phyloP scores from a whole-genome alignment of 768 basidiomycete species.

The Leccinum subgranulosum region DNA sequence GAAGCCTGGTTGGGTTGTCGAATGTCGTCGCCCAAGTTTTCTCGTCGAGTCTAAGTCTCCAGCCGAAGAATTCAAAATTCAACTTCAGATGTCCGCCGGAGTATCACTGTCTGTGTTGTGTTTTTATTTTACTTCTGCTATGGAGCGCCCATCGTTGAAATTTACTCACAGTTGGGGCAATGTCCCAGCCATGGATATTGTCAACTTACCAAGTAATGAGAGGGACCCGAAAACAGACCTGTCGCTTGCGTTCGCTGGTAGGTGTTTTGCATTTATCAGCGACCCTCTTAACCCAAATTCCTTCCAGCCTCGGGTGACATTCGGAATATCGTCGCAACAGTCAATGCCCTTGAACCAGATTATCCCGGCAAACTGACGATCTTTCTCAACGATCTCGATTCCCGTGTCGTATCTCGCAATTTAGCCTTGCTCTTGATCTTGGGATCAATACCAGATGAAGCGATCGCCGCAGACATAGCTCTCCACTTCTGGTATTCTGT shows the following conservation, averaged over 20 bases:
- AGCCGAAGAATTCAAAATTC: slow-evolving; percentile 1
- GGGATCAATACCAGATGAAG: slow-evolving; percentile 32
- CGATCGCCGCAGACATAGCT: slow-evolving; percentile 39
- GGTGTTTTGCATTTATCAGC: background rate
- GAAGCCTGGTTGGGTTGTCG: slow-evolving; percentile 21
- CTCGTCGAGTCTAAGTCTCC: slow-evolving; percentile 5
- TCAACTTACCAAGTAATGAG: slow-evolving; percentile 27
- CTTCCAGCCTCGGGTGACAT: slow-evolving; percentile 47
- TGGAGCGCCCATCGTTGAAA: background rate
- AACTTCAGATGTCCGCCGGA: slow-evolving; percentile 28
- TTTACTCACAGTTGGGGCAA: slow-evolving; percentile 31
- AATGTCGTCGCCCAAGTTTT: slow-evolving; percentile 23
- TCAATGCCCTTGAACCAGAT: slow-evolving; percentile 41
- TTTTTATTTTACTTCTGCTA: background rate
- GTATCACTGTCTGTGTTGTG: slow-evolving; percentile 18
- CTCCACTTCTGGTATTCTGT: slow-evolving; percentile 50
- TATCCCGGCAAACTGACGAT: slow-evolving; percentile 40
- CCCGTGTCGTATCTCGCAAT: slow-evolving; percentile 37
- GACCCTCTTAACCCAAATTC: background rate
- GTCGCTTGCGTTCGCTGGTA: slow-evolving; percentile 25
- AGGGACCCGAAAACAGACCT: slow-evolving; percentile 14
- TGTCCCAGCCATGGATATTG: slow-evolving; percentile 32
- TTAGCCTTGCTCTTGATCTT: slow-evolving; percentile 41
- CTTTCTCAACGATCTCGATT: slow-evolving; percentile 40
- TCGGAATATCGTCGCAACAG: slow-evolving; percentile 40